These are phyloP conservation scores for Rubia yunnanensis DNA, from an alignment of 257 asterid genomes.

Conservation along the genomic window DNA sequence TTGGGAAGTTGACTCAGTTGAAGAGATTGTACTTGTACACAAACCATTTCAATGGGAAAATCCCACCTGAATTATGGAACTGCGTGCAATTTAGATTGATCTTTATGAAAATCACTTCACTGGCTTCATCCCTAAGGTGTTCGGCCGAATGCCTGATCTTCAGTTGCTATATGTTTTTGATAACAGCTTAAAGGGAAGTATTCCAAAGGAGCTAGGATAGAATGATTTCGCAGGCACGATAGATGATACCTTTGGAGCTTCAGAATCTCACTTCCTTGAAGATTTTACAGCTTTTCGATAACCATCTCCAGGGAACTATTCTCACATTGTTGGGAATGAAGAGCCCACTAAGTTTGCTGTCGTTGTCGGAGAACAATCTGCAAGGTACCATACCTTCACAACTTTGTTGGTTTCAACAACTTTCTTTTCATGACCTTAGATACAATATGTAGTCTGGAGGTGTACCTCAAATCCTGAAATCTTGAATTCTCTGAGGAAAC, in stretches of 20 bases:
- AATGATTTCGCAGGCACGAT: constrained; percentile 69
- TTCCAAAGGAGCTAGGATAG: constrained; percentile 53
- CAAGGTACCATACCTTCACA: too few species aligned
- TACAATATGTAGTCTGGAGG: too few species aligned
- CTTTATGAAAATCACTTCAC: constrained; percentile 59
- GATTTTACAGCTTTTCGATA: constrained; percentile 64
- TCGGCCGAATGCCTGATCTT: constrained; percentile 41
- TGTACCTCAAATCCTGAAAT: too few species aligned
- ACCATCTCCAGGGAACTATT: too few species aligned
- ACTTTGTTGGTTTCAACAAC: too few species aligned
- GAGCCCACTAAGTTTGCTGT: too few species aligned
- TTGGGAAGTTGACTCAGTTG: constrained; percentile 44
- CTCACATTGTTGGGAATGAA: too few species aligned
- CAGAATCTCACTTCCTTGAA: constrained; percentile 51
- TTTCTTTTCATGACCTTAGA: too few species aligned
- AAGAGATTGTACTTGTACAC: constrained; percentile 54
- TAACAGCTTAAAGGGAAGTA: constrained; percentile 46
- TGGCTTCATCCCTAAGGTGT: constrained; percentile 47
- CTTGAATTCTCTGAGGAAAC: too few species aligned
- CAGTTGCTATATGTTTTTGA: constrained; percentile 71
- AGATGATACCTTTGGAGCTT: constrained; percentile 47
- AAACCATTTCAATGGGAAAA: constrained; percentile 59
- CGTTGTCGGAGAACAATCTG: too few species aligned
- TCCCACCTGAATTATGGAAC: constrained; percentile 55
- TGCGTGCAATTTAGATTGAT: constrained; percentile 65